Base-by-base conservation (phyloP, 163 green algal species). In the Prototheca wickerhamii region DNA sequence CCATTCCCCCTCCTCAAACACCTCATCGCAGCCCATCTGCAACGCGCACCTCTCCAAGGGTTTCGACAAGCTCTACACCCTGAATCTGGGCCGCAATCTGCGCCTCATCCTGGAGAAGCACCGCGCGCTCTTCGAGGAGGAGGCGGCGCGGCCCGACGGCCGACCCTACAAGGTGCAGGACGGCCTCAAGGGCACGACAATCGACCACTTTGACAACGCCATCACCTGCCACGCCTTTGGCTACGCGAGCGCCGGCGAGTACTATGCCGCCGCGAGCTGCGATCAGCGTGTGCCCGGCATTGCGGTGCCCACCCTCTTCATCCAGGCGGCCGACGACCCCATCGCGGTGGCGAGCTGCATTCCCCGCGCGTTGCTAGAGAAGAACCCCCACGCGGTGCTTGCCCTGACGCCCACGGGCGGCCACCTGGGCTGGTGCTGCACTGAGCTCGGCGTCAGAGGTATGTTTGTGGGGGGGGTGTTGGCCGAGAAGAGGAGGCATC, bases 181-280 rank as follows among this genome's bases (percentile, higher is more conserved):
- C 18, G 90, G 85, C 26, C 46, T 74, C 4, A 68, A 46, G 0
- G 76, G 63, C 25, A 75, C 61, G 26, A 96, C 78, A 25, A 90
- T 98, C 35, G 67, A 84, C 0, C 84, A 94, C 0, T 98, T 98
- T 76, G 92, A 98, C 65, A 84, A 95, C 0, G 87, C 85, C 26
- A 88, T 98, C 64, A 98, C 92, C 1, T 67, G 82, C 34, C 72
- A 89, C 35, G 83, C 76, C 31, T 98, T 97, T 76, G 86, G 76
- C 23, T 98, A 84, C 76, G 60, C 67, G 10, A 72, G 50, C 33
- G 71, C 60, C 15, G 88, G 95, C 58, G 86, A 79, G 2, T 97
- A 97, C 82, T 97, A 96, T 63, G 80, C 69, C 8, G 78, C 79
- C 51, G 84, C 73, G 44, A 73, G 64, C 56, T 77, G 63, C 44